Conservation (phyloP, 1,284 basidiomycete species). For the Omphalotus olearius region DNA sequence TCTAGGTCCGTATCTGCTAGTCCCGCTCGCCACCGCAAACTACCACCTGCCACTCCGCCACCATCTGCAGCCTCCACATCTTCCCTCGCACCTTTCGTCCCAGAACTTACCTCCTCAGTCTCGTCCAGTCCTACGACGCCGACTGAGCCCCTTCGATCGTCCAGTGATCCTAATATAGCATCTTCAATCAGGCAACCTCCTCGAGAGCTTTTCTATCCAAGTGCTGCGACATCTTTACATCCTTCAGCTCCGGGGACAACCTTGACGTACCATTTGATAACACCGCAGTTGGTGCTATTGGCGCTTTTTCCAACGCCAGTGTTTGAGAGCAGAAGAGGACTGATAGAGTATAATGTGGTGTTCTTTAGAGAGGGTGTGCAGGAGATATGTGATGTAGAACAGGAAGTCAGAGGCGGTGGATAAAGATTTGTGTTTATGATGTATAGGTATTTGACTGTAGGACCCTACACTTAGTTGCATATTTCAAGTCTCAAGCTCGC, state of each 20-base stretch:
- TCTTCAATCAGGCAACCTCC: conserved; percentile 12
- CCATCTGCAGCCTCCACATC: conserved; percentile 16
- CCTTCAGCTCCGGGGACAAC: conserved; percentile 68
- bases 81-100: conserved; percentile 3
- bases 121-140: conserved; percentile 8
- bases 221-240: conserved; percentile 48
- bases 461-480: too few species aligned
- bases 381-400: conserved; percentile 72
- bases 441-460: too few species aligned
- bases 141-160: conserved; percentile 13
- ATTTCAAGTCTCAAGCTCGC: too few species aligned
- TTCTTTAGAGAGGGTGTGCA: conserved; percentile 79
- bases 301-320: conserved; percentile 78
- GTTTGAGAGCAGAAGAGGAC: conserved; percentile 73
- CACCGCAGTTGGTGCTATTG: conserved; percentile 76
- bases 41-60: conserved; percentile 20
- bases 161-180: conserved; percentile 8
- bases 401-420: conserved; percentile 40
- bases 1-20: conserved; percentile 8
- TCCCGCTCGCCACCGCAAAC: background rate
- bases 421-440: too few species aligned
- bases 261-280: conserved; percentile 84
- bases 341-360: conserved; percentile 92
- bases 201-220: conserved; percentile 45
- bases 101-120: conserved; percentile 3